phyloP scores from a whole-genome alignment of 495 filamentous ascomycete genomes.

The Stereocaulon alpinum region DNA sequence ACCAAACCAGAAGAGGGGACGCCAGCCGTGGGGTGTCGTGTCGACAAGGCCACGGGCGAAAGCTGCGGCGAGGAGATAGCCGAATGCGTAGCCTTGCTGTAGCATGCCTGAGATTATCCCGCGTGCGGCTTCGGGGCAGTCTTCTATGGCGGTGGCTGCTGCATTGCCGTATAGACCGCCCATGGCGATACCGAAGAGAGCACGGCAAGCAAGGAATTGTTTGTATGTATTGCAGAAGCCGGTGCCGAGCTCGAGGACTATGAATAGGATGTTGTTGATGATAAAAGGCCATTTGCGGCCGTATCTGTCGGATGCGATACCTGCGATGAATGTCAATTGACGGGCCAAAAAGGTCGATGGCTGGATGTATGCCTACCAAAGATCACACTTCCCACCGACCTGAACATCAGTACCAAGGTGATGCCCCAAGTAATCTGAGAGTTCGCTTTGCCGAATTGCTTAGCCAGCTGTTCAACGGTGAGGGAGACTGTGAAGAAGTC shows the following conservation, averaged over 20 bases:
- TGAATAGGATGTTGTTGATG: conserved; percentile 73
- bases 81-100: conserved; percentile 85
- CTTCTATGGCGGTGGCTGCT: conserved; percentile 76
- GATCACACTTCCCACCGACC: conserved; percentile 57
- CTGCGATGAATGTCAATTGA: conserved; percentile 6
- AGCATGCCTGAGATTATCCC: conserved; percentile 73
- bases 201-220: conserved; percentile 68
- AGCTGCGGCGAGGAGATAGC: conserved; percentile 69
- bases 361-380: conserved; percentile 42
- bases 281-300: conserved; percentile 86
- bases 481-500: conserved; percentile 88
- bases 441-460: conserved; percentile 53
- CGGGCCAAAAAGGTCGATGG: not conserved
- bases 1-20: conserved; percentile 82
- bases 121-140: conserved; percentile 62
- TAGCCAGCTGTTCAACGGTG: conserved; percentile 56
- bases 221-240: conserved; percentile 69
- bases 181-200: conserved; percentile 86
- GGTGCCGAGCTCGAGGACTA: conserved; percentile 67
- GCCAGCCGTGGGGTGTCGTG: conserved; percentile 64
- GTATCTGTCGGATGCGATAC: conserved; percentile 67
- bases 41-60: conserved; percentile 64
- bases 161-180: conserved; percentile 83
- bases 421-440: conserved; percentile 87
- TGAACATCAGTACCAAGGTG: conserved; percentile 72